Conservation (phyloP, 2,329 filamentous ascomycete genomes). For the Alternaria consortialis region DNA sequence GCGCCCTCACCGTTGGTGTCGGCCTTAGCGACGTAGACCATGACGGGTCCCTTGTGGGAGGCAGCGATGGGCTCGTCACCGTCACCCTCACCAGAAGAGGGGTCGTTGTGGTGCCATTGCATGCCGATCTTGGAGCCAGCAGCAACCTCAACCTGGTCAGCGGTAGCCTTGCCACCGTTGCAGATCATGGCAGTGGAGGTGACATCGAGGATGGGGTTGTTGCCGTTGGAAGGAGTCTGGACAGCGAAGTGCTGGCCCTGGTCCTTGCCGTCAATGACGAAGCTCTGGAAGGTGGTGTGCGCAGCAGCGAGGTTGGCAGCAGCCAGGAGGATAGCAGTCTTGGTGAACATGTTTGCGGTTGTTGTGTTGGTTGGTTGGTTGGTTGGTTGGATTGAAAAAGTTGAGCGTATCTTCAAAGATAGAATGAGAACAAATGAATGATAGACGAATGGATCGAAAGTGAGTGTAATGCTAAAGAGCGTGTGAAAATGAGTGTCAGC, state of each 20-base stretch:
- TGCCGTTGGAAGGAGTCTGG: constrained; percentile 55
- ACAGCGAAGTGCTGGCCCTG: constrained; percentile 51
- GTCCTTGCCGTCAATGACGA: constrained; percentile 54
- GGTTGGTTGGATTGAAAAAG: constrained; percentile 18
- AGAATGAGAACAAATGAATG: constrained; percentile 31
- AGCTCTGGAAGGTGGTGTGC: constrained; percentile 51
- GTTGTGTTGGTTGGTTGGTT: constrained; percentile 25
- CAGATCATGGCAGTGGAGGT: constrained; percentile 48
- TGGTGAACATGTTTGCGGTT: constrained; percentile 45
- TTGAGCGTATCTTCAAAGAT: constrained; percentile 32
- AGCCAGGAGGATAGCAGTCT: constrained; percentile 43
- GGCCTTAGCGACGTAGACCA: constrained; percentile 60
- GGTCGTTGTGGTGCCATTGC: constrained; percentile 62
- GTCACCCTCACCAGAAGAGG: constrained; percentile 36
- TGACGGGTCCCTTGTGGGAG: constrained; percentile 63
- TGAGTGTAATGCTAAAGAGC: constrained; percentile 40
- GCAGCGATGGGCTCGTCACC: constrained; percentile 62
- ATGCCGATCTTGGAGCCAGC: constrained; percentile 56
- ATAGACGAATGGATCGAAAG: constrained; percentile 41
- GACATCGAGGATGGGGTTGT: constrained; percentile 51
- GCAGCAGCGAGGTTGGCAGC: constrained; percentile 45
- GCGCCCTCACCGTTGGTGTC: constrained; percentile 56
- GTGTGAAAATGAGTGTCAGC: constrained; percentile 45
- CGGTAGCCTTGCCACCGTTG: constrained; percentile 44
- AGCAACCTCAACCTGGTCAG: constrained; percentile 57